A percentile compares a stretch with the other conserved stretches of the same genome.
Evolutionary conservation across 2,329 filamentous ascomycete species (phyloP).

Genomic region (Claviceps africana): DNA sequence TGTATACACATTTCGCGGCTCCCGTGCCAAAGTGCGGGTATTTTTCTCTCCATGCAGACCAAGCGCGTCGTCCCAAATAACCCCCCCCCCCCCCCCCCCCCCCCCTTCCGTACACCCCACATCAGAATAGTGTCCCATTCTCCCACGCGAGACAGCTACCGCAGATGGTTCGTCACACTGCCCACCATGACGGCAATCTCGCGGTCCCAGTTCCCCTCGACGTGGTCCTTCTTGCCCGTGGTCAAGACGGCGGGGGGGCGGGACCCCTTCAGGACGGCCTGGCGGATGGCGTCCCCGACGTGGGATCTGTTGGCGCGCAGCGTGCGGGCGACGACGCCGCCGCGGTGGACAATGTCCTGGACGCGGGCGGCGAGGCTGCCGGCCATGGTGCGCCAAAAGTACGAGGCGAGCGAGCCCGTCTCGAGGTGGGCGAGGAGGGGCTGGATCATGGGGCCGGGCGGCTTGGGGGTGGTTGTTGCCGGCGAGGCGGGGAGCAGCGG

Average conservation of each 20-base stretch:
- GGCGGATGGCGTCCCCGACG: constrained; percentile 63
- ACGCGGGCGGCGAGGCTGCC: constrained; percentile 62
- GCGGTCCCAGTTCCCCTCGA: constrained; percentile 58
- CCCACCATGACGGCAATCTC: constrained; percentile 93
- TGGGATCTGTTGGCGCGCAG: constrained; percentile 60
- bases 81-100: no score
- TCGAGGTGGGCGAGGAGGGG: constrained; percentile 67
- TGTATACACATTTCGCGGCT: no score
- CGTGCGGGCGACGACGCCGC: constrained; percentile 72
- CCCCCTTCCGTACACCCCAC: no score
- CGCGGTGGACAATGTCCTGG: constrained; percentile 69
- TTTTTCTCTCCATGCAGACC: no score
- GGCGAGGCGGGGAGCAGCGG: constrained; percentile 38
- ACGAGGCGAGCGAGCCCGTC: constrained; percentile 72
- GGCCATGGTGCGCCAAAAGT: constrained; percentile 87
- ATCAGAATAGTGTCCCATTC: no score
- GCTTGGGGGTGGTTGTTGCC: constrained; percentile 21
- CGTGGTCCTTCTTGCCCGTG: constrained; percentile 28
- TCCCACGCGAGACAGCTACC: constrained; percentile 15
- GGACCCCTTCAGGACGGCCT: constrained; percentile 70
- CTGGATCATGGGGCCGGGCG: constrained; percentile 47
- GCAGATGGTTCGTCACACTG: constrained; percentile 52
- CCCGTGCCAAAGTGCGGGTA: no score
- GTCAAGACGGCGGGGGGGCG: constrained; percentile 46
- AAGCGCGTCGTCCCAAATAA: no score